phyloP scores from a whole-genome alignment of 768 basidiomycete genomes.

The Hericium erinaceus region DNA sequence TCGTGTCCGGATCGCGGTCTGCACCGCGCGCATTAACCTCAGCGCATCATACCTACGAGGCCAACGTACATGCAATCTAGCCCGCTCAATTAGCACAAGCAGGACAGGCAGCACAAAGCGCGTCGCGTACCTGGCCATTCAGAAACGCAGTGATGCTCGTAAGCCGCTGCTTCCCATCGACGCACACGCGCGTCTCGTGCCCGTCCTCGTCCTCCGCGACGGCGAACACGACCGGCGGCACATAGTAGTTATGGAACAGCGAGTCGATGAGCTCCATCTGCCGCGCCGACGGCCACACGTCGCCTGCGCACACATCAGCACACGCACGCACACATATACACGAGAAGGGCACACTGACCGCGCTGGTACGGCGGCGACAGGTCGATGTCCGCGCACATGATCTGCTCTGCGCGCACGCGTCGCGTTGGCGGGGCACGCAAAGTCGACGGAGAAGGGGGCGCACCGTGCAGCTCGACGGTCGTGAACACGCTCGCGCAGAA shows the following conservation, averaged over 20 bases:
- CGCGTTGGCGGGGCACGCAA: too few relatives aligned
- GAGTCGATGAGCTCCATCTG: slow-evolving; percentile 72
- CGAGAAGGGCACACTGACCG: slow-evolving; percentile 31
- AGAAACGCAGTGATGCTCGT: slow-evolving; percentile 72
- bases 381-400: slow-evolving; percentile 64
- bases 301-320: slow-evolving; percentile 31
- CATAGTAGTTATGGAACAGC: slow-evolving; percentile 67
- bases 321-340: not conserved
- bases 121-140: slow-evolving; percentile 47
- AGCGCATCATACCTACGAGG: not conserved
- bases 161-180: slow-evolving; percentile 75
- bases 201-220: slow-evolving; percentile 28
- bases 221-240: slow-evolving; percentile 74
- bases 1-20: slow-evolving; percentile 51
- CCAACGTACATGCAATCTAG: slow-evolving; percentile 45
- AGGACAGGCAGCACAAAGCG: not conserved
- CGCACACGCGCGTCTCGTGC: slow-evolving; percentile 40
- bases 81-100: too few relatives aligned
- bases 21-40: slow-evolving; percentile 1
- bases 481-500: slow-evolving; percentile 16
- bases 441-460: not conserved
- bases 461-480: slow-evolving; percentile 17
- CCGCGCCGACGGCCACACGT: slow-evolving; percentile 72
- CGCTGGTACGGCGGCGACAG: slow-evolving; percentile 65
- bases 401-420: slow-evolving; percentile 32